A percentile compares a stretch with the other conserved stretches of the same genome.
phyloP scores from a whole-genome alignment of 441 rosid genomes.

The Euphorbia schlechtendalii region DNA sequence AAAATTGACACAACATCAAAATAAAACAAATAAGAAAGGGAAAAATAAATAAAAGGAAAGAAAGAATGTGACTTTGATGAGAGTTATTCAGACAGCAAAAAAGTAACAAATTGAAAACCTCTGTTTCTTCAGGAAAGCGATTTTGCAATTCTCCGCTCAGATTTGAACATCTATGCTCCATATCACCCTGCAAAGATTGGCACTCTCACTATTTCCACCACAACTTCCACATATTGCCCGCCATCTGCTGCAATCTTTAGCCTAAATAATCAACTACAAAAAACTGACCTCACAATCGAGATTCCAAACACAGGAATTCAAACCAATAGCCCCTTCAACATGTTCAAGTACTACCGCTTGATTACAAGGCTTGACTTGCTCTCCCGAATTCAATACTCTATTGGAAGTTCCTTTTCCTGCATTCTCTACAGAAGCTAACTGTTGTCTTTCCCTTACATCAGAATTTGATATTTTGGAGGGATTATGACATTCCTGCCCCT shows the following conservation, averaged over 20 bases:
- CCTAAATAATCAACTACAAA: constrained; percentile 34
- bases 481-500: too few species aligned
- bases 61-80: constrained; percentile 3
- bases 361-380: constrained; percentile 30
- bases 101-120: constrained; percentile 42
- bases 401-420: constrained; percentile 24
- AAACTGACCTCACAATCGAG: constrained; percentile 49
- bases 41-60: neutral
- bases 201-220: constrained; percentile 39
- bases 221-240: constrained; percentile 23
- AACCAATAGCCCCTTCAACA: constrained; percentile 27
- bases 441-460: constrained; percentile 20
- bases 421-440: constrained; percentile 2
- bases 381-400: constrained; percentile 25
- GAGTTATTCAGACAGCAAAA: neutral
- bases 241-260: constrained; percentile 28
- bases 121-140: constrained; percentile 39
- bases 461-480: constrained; percentile 33
- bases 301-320: constrained; percentile 37
- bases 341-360: constrained; percentile 26
- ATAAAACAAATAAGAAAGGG: neutral
- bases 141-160: constrained; percentile 26
- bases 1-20: constrained; percentile 19
- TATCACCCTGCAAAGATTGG: constrained; percentile 46
- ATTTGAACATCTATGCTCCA: constrained; percentile 34